Percentiles rank a stretch among this genome's conserved stretches.
These are phyloP conservation scores for Lachancea nothofagi DNA, from an alignment of 805 yeast genomes.

Conservation along the genomic window DNA sequence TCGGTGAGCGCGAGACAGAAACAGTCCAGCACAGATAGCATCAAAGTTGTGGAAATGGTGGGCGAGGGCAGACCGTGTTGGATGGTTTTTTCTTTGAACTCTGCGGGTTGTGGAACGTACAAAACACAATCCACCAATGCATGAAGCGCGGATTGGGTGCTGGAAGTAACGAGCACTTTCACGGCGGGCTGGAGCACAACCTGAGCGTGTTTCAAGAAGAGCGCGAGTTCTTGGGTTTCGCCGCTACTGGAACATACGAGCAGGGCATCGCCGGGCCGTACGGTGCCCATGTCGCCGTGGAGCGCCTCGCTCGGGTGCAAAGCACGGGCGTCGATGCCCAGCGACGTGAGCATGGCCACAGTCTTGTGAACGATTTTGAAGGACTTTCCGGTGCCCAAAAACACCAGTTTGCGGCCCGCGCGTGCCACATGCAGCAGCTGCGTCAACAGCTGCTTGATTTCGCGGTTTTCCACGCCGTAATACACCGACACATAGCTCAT, in stretches of 20 bases:
- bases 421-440: slow-evolving; percentile 29
- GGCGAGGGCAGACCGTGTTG: slow-evolving; percentile 84
- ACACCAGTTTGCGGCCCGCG: slow-evolving; percentile 60
- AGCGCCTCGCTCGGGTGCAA: slow-evolving; percentile 85
- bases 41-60: slow-evolving; percentile 73
- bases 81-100: slow-evolving; percentile 48
- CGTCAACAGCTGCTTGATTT: slow-evolving; percentile 6
- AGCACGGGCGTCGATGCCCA: slow-evolving; percentile 60
- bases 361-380: slow-evolving; percentile 71
- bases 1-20: slow-evolving; percentile 70
- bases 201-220: slow-evolving; percentile 24
- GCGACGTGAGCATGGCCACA: slow-evolving; percentile 77
- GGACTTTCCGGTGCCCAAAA: slow-evolving; percentile 84
- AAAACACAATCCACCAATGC: slow-evolving; percentile 34
- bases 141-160: slow-evolving; percentile 14
- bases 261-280: slow-evolving; percentile 51
- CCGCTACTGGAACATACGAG: slow-evolving; percentile 73
- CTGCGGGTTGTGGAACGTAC: slow-evolving; percentile 36
- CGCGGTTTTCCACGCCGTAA: slow-evolving; percentile 11
- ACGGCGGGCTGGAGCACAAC: slow-evolving; percentile 5
- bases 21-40: slow-evolving; percentile 74
- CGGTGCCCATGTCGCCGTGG: slow-evolving; percentile 82
- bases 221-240: slow-evolving; percentile 67
- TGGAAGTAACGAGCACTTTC: slow-evolving; percentile 16
- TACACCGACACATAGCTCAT: slow-evolving; percentile 17